phyloP scores from a whole-genome alignment of 2,329 filamentous ascomycete species.

The Apiospora rasikravindrae region DNA sequence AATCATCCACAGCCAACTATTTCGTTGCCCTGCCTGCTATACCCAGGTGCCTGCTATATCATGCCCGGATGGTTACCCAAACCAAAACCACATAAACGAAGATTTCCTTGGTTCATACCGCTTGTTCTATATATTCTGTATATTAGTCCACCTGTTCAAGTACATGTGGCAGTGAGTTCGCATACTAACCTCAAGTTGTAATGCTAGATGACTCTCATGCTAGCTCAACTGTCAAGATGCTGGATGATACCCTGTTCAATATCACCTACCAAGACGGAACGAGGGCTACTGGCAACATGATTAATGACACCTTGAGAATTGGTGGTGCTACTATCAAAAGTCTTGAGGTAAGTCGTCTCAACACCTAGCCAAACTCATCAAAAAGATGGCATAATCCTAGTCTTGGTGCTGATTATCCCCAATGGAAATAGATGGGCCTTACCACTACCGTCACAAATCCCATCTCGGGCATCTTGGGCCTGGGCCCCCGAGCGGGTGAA shows the following conservation, averaged over 20 bases:
- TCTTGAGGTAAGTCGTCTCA: conserved; percentile 58
- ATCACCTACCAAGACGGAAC: not conserved
- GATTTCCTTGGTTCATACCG: not conserved
- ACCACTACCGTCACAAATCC: conserved; percentile 41
- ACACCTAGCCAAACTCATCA: not conserved
- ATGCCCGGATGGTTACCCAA: not conserved
- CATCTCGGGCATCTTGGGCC: conserved; percentile 61
- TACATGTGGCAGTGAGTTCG: not conserved
- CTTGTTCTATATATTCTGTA: too few relatives aligned
- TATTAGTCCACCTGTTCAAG: too few relatives aligned
- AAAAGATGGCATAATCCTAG: conserved; percentile 38
- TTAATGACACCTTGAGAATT: conserved; percentile 60
- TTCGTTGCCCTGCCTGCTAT: too few relatives aligned
- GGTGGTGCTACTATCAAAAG: conserved; percentile 52
- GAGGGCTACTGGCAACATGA: conserved; percentile 60
- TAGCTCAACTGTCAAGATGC: not conserved
- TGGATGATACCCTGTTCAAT: not conserved
- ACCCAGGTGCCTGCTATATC: too few relatives aligned
- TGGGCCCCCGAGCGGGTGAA: conserved; percentile 61
- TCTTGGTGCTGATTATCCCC: not conserved
- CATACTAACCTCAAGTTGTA: not conserved
- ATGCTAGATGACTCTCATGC: not conserved
- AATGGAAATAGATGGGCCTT: not conserved
- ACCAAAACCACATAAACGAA: not conserved
- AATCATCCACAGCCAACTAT: too few relatives aligned